Percentiles rank a stretch among this genome's conserved stretches.
These are phyloP conservation scores for Endothia cerciana DNA, from an alignment of 2,329 filamentous ascomycete species.

Conservation along the genomic window DNA sequence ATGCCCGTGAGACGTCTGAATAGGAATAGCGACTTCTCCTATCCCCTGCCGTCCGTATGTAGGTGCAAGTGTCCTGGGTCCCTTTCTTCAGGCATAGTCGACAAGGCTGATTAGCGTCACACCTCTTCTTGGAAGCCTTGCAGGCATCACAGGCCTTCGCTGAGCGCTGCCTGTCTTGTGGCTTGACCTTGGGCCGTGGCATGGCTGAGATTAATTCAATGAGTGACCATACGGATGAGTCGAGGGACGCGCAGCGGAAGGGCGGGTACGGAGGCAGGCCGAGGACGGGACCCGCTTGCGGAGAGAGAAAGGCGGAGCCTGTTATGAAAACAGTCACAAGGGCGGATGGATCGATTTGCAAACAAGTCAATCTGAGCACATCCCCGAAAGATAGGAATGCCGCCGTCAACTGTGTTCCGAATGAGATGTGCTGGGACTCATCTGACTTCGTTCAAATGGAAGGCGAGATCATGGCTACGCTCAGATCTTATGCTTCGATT, in stretches of 20 bases:
- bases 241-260: conserved; percentile 6
- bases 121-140: conserved; percentile 26
- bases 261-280: conserved; percentile 9
- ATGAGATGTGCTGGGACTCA: not conserved
- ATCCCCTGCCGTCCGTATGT: conserved; percentile 18
- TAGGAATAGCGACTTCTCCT: conserved; percentile 10
- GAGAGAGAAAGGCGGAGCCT: not conserved
- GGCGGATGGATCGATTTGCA: not conserved
- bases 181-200: conserved; percentile 25
- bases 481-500: not conserved
- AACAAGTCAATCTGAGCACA: not conserved
- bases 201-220: conserved; percentile 6
- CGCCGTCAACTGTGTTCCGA: not conserved
- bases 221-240: not conserved
- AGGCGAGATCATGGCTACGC: not conserved
- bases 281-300: not conserved
- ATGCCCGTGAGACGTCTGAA: conserved; percentile 3
- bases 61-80: conserved; percentile 20
- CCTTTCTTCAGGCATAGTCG: conserved; percentile 22
- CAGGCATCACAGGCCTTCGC: conserved; percentile 24
- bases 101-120: conserved; percentile 23
- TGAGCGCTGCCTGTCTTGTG: conserved; percentile 26
- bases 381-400: not conserved
- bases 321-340: not conserved
- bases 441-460: not conserved